These are phyloP conservation scores for Leccinum pachyderme DNA, from an alignment of 1,284 basidiomycete species.

Conservation along the genomic window DNA sequence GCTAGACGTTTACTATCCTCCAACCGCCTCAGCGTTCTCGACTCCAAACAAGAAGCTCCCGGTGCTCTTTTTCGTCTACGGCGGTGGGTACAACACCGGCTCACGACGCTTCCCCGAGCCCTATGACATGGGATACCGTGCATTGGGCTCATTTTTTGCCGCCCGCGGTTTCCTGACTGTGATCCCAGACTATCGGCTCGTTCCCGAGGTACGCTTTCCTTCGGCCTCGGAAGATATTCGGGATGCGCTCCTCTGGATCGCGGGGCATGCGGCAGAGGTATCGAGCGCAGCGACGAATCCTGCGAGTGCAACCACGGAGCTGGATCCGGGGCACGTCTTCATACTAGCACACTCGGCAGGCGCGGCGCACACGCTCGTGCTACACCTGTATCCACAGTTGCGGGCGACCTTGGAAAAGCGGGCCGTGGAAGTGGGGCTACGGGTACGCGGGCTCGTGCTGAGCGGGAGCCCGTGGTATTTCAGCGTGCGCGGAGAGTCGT, in stretches of 20 bases:
- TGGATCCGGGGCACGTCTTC: conserved; percentile 43
- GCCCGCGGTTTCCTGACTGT: conserved; percentile 55
- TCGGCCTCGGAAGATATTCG: conserved; percentile 51
- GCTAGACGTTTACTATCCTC: conserved; percentile 61
- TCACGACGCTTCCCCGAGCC: conserved; percentile 45
- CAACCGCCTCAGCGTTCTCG: conserved; percentile 20
- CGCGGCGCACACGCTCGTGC: conserved; percentile 44
- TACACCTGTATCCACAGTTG: conserved; percentile 41
- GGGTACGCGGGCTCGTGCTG: conserved; percentile 45
- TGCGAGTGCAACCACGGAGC: conserved; percentile 18
- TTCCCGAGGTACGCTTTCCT: conserved; percentile 53
- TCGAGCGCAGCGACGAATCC: conserved; percentile 22
- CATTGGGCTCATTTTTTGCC: conserved; percentile 59
- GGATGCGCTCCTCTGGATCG: conserved; percentile 56
- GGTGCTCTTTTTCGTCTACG: conserved; percentile 61
- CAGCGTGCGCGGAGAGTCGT: conserved; percentile 22
- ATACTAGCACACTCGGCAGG: conserved; percentile 62
- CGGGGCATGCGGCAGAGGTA: conserved; percentile 36
- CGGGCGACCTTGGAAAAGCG: conserved; percentile 23
- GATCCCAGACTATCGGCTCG: conserved; percentile 63
- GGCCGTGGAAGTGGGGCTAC: conserved; percentile 29
- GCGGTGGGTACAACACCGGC: conserved; percentile 57
- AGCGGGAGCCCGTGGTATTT: conserved; percentile 46
- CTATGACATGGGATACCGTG: conserved; percentile 49
- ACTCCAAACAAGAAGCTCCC: conserved; percentile 39